Conservation (phyloP, 192 early-diverging fungal species). For the Gaertneriomyces semiglobifer region DNA sequence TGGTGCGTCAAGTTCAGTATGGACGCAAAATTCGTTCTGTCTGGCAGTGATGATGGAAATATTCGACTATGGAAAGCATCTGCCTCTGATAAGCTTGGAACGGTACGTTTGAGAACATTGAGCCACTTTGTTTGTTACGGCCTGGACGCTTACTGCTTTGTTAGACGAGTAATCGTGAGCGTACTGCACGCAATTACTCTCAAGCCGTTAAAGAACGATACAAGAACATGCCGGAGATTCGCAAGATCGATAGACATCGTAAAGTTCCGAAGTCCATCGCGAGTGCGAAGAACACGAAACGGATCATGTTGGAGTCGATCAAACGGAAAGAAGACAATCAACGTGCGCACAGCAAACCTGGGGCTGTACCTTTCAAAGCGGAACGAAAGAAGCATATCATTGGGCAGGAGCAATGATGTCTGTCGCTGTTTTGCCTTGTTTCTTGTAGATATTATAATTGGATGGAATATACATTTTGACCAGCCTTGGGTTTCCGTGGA, state of each 20-base stretch:
- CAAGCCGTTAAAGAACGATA: conserved; percentile 91
- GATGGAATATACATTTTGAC: no score
- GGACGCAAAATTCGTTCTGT: conserved; percentile 92
- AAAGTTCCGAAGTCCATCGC: conserved; percentile 81
- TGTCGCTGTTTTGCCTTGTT: background rate
- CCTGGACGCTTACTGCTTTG: conserved; percentile 7
- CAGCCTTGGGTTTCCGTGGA: no score
- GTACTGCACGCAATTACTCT: conserved; percentile 71
- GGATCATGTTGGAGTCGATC: conserved; percentile 72
- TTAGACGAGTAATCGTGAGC: conserved; percentile 63
- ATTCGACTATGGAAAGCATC: conserved; percentile 94
- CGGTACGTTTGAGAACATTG: conserved; percentile 30
- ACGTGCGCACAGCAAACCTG: conserved; percentile 77
- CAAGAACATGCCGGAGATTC: conserved; percentile 85
- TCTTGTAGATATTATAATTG: no score
- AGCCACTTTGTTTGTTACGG: background rate
- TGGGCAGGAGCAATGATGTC: conserved; percentile 36
- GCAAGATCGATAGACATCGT: conserved; percentile 79
- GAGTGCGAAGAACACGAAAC: conserved; percentile 74
- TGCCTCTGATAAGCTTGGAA: conserved; percentile 82
- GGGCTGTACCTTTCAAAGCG: conserved; percentile 41
- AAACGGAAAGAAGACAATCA: conserved; percentile 87
- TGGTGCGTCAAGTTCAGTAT: conserved; percentile 90
- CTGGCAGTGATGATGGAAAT: conserved; percentile 96
- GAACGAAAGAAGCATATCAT: conserved; percentile 57